Evolutionary conservation across 75 land plant species (phyloP), one percentile per base, ranked within the genome.

Genomic region (Cunninghamia lanceolata): DNA sequence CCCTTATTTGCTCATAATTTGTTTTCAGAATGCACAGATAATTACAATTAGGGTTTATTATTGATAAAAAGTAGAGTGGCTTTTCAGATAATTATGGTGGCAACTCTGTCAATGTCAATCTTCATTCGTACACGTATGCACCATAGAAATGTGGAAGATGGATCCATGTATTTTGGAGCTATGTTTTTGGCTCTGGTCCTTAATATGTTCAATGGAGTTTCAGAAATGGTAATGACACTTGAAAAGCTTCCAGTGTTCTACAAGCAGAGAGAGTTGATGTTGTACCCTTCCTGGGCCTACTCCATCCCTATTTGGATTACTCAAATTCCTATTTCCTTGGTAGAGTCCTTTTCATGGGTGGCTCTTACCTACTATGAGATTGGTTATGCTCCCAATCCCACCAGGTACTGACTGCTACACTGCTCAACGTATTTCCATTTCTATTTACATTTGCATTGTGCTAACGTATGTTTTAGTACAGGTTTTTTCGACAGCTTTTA

Each of bases 271-370:
- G 94, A 93, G 47, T 85, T 90, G n/a, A 71, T 92, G 79, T 93
- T 93, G 25, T 92, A 85, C 83, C 94, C 94, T 32, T 71, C 94
- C 2, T 93, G 94, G 94, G 92, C 91, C 5, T 93, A 82, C 87
- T 85, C 87, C 16, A 53, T 93, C 28, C 93, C 94, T 36, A 85
- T 82, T 54, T 87, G 80, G 76, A 68, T 92, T 32, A 79, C 92
- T 21, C 82, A 89, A 59, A 83, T 93, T 39, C 94, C 94, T 9
- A 42, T 89, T 38, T 92, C 94, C 3, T 7, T 92, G 0, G 13
- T 88, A 28, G 94, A 92, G 45, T 86, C 92, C 28, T 82, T 70
- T 8, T 54, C 89, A 34, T 93, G 93, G 92, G 56, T 88, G 4
- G 15, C 74, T 42, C 70, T 93, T 40, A 93, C 94, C 3, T 93